phyloP scores from a whole-genome alignment of 495 filamentous ascomycete genomes.

The Aspergillus panamensis region DNA sequence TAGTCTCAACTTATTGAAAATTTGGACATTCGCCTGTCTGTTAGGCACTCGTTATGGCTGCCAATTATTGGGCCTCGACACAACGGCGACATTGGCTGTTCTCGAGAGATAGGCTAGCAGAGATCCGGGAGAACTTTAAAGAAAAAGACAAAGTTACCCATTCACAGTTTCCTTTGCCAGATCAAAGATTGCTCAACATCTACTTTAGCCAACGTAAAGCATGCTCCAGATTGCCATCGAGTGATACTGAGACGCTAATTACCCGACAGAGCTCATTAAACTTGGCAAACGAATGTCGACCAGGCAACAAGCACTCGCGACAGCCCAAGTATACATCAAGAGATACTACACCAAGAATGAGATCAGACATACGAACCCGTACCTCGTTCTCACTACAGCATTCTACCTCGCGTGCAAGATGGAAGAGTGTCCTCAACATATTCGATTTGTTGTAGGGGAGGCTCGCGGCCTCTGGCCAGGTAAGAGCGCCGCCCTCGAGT shows the following conservation, averaged over 20 bases:
- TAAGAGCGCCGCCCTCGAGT: constrained; percentile 30
- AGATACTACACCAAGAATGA: constrained; percentile 91
- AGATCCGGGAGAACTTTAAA: constrained; percentile 68
- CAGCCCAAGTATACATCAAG: constrained; percentile 90
- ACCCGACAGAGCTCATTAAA: constrained; percentile 65
- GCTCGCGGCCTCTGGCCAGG: constrained; percentile 85
- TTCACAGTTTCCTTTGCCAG: constrained; percentile 76
- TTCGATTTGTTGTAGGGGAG: constrained; percentile 79
- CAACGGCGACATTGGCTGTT: constrained; percentile 90
- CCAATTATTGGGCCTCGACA: constrained; percentile 95
- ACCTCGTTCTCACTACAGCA: constrained; percentile 84
- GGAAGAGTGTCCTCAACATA: constrained; percentile 97
- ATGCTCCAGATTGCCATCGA: neutral
- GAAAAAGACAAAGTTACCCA: constrained; percentile 66
- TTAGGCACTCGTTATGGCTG: constrained; percentile 61
- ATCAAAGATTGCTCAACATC: constrained; percentile 77
- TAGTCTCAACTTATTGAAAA: neutral
- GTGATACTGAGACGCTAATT: constrained; percentile 5
- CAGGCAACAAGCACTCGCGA: constrained; percentile 89
- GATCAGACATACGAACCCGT: constrained; percentile 89
- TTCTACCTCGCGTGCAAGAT: constrained; percentile 97
- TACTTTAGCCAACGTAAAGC: constrained; percentile 83
- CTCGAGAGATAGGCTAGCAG: constrained; percentile 69
- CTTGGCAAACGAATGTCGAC: constrained; percentile 73
- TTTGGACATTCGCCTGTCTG: neutral